These are phyloP conservation scores for Rhododendron williamsianum DNA, from an alignment of 148 eudicot genomes.

Conservation along the genomic window DNA sequence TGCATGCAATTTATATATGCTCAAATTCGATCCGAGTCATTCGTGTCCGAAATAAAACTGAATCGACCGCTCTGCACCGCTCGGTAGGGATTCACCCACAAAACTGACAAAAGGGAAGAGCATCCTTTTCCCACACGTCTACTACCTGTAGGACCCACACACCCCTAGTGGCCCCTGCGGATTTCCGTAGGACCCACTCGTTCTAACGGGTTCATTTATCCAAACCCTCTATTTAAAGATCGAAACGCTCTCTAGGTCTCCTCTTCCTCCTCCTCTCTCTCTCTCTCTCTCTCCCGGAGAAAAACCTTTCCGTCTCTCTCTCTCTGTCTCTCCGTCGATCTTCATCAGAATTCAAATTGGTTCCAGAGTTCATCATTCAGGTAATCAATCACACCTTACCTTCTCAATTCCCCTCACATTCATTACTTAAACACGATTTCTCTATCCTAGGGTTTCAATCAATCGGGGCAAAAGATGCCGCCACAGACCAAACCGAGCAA, in stretches of 20 bases:
- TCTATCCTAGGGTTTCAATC: background rate
- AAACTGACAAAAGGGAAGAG: background rate
- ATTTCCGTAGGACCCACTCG: background rate
- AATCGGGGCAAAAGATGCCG: background rate
- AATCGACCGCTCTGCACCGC: too few relatives aligned
- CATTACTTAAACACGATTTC: background rate
- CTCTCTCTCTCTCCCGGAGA: background rate
- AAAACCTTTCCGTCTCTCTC: background rate
- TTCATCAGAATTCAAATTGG: background rate
- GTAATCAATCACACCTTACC: background rate
- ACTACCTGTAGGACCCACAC: background rate
- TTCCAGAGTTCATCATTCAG: background rate
- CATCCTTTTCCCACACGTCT: background rate
- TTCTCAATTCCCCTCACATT: background rate
- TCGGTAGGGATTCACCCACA: too few relatives aligned
- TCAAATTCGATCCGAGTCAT: too few relatives aligned
- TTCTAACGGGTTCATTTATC: background rate
- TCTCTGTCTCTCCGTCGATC: background rate
- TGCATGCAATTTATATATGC: rapidly evolving
- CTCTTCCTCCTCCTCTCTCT: too few relatives aligned
- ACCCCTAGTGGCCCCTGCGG: background rate
- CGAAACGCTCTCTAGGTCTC: background rate
- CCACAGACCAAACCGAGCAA: conserved; percentile 5
- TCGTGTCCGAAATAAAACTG: too few relatives aligned
- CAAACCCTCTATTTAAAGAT: background rate